A percentile compares a stretch with the other conserved stretches of the same genome.
Evolutionary conservation across 352 stramenopile species (phyloP).

Genomic region (Phytophthora palmivora): DNA sequence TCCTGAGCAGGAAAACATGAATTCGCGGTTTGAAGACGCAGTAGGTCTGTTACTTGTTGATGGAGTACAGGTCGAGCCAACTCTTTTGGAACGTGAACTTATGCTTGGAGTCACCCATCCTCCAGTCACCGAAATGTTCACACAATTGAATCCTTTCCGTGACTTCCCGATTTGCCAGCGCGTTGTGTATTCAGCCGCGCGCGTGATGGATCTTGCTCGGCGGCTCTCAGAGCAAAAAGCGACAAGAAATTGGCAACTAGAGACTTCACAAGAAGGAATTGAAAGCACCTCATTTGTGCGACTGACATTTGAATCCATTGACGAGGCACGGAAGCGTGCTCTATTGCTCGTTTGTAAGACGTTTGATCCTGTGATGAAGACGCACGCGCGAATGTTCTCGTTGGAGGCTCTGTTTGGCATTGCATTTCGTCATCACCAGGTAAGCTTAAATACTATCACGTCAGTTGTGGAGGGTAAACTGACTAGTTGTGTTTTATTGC

Average conservation of each 20-base stretch:
- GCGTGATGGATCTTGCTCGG: conserved; percentile 54
- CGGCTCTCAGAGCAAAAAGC: conserved; percentile 42
- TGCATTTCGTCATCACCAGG: conserved; percentile 67
- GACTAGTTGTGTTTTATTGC: conserved; percentile 14
- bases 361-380: conserved; percentile 66
- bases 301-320: conserved; percentile 73
- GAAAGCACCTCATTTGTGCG: conserved; percentile 67
- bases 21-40: conserved; percentile 56
- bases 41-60: conserved; percentile 61
- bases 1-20: conserved; percentile 71
- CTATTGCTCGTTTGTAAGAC: conserved; percentile 79
- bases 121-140: conserved; percentile 30
- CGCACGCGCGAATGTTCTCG: conserved; percentile 68
- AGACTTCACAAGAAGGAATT: conserved; percentile 25
- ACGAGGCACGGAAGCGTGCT: conserved; percentile 71
- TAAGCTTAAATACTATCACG: conserved; percentile 11
- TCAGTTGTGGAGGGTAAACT: not conserved
- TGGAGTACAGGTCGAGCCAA: conserved; percentile 60
- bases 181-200: conserved; percentile 44
- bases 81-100: conserved; percentile 68
- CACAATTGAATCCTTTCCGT: conserved; percentile 47
- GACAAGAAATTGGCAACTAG: conserved; percentile 34
- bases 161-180: conserved; percentile 46
- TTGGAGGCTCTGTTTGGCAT: conserved; percentile 62
- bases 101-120: conserved; percentile 42